phyloP scores from a whole-genome alignment of 768 basidiomycete genomes.

The Cystobasidiopsis lactophilus region DNA sequence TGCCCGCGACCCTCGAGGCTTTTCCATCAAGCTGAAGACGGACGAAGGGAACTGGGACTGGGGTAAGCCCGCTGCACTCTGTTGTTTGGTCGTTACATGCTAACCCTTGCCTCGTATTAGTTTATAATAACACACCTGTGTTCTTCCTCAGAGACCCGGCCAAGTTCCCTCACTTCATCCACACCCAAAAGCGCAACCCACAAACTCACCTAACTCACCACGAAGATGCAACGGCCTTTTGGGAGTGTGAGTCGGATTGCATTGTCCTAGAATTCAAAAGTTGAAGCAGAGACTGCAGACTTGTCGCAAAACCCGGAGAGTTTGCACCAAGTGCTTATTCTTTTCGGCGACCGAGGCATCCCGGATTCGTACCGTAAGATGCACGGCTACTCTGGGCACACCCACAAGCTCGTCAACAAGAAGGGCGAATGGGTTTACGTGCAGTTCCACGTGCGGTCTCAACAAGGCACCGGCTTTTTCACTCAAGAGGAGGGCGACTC shows the following conservation, averaged over 20 bases:
- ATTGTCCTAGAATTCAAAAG: too few relatives aligned
- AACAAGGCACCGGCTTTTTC: conserved; percentile 37
- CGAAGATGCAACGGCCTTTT: conserved; percentile 27
- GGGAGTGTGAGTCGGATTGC: too few relatives aligned
- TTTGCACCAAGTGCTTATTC: conserved; percentile 29
- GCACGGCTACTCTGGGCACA: conserved; percentile 64
- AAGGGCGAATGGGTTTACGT: conserved; percentile 23
- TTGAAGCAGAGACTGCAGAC: conserved; percentile 29
- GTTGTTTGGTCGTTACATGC: neutral
- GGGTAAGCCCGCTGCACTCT: conserved; percentile 17
- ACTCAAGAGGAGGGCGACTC: conserved; percentile 41
- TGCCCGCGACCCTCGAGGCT: conserved; percentile 29
- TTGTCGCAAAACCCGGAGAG: conserved; percentile 25
- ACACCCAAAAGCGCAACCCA: conserved; percentile 40
- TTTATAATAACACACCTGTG: conserved; percentile 23
- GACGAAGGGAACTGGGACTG: conserved; percentile 29
- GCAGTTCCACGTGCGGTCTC: conserved; percentile 25
- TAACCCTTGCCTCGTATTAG: neutral
- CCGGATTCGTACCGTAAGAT: conserved; percentile 40
- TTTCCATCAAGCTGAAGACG: conserved; percentile 30
- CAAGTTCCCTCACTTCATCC: conserved; percentile 31
- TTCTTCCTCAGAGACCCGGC: conserved; percentile 26
- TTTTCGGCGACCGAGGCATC: conserved; percentile 30
- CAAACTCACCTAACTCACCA: conserved; percentile 76
- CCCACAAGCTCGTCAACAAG: conserved; percentile 26